Base-by-base conservation (phyloP, 2,329 filamentous ascomycete genomes). In the Aspergillus cejpii region DNA sequence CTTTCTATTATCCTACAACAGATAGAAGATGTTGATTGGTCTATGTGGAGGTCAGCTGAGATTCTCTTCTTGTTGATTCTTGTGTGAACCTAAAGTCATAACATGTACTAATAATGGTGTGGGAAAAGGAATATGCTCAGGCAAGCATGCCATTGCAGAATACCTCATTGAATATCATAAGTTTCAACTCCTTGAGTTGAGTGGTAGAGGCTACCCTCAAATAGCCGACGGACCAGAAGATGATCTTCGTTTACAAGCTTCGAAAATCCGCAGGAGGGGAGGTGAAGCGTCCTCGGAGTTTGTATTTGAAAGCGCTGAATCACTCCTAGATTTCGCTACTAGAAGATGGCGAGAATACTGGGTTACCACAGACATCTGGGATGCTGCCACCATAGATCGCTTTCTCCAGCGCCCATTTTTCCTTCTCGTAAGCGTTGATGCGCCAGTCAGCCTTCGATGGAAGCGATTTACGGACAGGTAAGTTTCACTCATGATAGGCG, bases 401-500 rank as follows among this genome's bases (percentile, higher is more conserved):
- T 80, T 96, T 40, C 72, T 83, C 48, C 77, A 83, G 15, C 80
- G 92, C 6, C 92, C 92, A 1, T 96, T 95, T 72, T 97, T 97
- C 74, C 77, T 98, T 39, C 79, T 97, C 26, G 74, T 98, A 60
- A 91, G 87, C 64, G 82, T 97, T 38, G 91, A 97, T 66, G 91
- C 90, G 3, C 92, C 92, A 1, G 76, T 96, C 37, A 85, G 79
- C 39, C 74, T 91, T 36, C 84, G 92, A 41, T 96, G 87, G 86
- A 76, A 78, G 57, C 84, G 92, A 37, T 89, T 85, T 71, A 80
- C 79, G 50, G 67, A 76, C 48, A 75, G 77, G 66, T 73, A 59
- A 49, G 59, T 46, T 15, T 29, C 31, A 85, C 45, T 21, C 6
- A 33, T 36, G n/a, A n/a, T 10, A 19, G 17, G 26, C 4, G 10